Percentiles rank a stretch among this genome's conserved stretches.
Conservation (phyloP, 306 rosid genomes). For the cucumber (Cucumis sativus) region Cucumber_9930_V3 NC_026656.2:19314001-19314500, state of each 20-base stretch:
- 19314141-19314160: slow-evolving; percentile 79
- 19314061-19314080: too few species aligned
- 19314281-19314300: neutral
- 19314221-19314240: neutral
- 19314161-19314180: slow-evolving; percentile 68
- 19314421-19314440: neutral
- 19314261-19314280: neutral
- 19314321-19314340: slow-evolving; percentile 1
- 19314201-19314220: neutral
- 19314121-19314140: slow-evolving; percentile 62
- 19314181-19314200: slow-evolving; percentile 14
- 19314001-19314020: too few species aligned
- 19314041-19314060: too few species aligned
- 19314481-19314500: neutral
- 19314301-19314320: neutral
- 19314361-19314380: slow-evolving; percentile 98
- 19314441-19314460: neutral
- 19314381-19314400: slow-evolving; percentile 3
- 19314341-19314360: slow-evolving; percentile 76
- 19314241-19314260: neutral
- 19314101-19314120: slow-evolving; percentile 53
- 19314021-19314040: too few species aligned
- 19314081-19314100: slow-evolving; percentile 35
- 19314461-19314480: neutral
- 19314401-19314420: neutral